Evolutionary conservation across 768 basidiomycete genomes (phyloP).

Genomic region (Cantharellus anzutake): DNA sequence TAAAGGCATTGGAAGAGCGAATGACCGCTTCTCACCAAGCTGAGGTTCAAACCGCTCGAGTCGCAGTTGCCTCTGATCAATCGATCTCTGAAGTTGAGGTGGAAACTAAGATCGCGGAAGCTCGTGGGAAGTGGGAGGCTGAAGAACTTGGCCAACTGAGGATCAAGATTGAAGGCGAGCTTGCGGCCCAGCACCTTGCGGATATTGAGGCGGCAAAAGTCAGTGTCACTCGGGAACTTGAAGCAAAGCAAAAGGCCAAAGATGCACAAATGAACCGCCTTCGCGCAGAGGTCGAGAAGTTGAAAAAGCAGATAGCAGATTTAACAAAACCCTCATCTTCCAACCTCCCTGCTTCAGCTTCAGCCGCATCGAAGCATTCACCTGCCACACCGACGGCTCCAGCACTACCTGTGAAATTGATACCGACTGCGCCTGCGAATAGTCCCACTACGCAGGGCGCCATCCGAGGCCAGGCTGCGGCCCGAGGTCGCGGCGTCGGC

Average conservation of each 20-base stretch:
- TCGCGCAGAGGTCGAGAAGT: background rate
- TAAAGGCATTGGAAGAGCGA: too few species aligned
- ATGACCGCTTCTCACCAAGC: too few species aligned
- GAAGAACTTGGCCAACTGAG: background rate
- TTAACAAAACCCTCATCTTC: too few species aligned
- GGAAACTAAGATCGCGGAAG: background rate
- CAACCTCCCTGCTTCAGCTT: background rate
- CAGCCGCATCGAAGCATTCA: background rate
- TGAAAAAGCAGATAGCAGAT: background rate
- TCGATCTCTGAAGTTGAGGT: background rate
- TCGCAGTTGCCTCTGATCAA: background rate
- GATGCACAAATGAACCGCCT: constrained; percentile 1
- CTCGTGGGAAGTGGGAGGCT: background rate
- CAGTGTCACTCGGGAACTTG: constrained; percentile 36
- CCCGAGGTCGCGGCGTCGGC: background rate
- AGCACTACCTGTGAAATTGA: background rate
- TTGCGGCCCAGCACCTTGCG: constrained; percentile 6
- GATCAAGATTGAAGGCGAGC: background rate
- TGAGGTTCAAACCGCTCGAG: background rate
- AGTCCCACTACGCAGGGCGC: background rate
- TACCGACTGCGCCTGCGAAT: background rate
- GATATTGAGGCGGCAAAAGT: constrained; percentile 15
- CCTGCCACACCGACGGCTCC: background rate
- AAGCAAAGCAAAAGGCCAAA: constrained; percentile 31
- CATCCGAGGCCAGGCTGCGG: background rate